phyloP scores from a whole-genome alignment of 306 rosid species.

The Carpinus viminea region DNA sequence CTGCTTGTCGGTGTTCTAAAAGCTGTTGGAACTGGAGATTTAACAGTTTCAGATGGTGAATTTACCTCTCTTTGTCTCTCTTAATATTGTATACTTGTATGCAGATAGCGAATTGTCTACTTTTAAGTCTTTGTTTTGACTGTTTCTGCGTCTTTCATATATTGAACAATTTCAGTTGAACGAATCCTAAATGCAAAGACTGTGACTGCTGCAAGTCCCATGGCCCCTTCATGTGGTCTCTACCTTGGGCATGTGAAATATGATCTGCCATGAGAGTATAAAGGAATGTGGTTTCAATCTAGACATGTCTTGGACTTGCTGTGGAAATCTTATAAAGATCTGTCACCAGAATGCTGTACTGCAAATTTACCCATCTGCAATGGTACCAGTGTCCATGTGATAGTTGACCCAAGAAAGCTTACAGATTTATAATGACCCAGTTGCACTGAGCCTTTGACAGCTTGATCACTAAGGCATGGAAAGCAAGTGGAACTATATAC shows the following conservation, averaged over 20 bases:
- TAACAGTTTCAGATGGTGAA: constrained; percentile 66
- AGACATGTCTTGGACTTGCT: not conserved
- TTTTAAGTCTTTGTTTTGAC: constrained; percentile 7
- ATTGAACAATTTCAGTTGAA: constrained; percentile 58
- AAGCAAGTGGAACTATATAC: not conserved
- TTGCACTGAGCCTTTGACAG: not conserved
- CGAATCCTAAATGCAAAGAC: constrained; percentile 74
- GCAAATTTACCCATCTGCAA: not conserved
- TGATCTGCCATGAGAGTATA: constrained; percentile 49
- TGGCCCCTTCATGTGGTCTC: constrained; percentile 97
- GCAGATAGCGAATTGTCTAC: not conserved
- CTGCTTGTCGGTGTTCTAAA: constrained; percentile 89
- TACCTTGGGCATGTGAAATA: constrained; percentile 83
- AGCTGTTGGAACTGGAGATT: constrained; percentile 69
- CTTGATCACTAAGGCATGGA: not conserved
- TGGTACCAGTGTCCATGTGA: not conserved
- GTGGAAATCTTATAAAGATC: not conserved
- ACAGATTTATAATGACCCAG: not conserved
- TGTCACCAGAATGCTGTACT: not conserved
- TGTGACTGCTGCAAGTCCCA: constrained; percentile 78
- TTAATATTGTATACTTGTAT: not conserved
- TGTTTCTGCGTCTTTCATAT: constrained; percentile 8
- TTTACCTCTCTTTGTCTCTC: constrained; percentile 10
- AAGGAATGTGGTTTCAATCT: constrained; percentile 17
- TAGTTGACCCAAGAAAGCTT: not conserved